Conservation (phyloP, 2,329 filamentous ascomycete genomes). For the Corinectria fuckeliana region DNA sequence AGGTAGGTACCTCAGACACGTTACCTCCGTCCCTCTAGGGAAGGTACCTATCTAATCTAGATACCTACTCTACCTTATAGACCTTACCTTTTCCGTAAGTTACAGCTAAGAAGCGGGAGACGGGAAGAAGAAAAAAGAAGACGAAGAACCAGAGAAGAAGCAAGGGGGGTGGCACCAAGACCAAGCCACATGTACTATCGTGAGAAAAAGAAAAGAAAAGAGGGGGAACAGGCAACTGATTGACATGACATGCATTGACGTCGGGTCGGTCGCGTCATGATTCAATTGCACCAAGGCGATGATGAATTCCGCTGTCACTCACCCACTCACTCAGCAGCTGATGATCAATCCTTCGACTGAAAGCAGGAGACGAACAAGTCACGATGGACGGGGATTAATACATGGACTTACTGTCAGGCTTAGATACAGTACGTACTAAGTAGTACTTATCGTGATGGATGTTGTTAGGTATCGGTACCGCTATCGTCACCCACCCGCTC, state of each 20-base stretch:
- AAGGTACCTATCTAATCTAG: no score
- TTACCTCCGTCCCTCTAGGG: not conserved
- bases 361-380: not conserved
- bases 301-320: no score
- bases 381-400: no score
- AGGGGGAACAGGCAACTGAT: not conserved
- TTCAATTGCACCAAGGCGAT: not conserved
- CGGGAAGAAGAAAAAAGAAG: not conserved
- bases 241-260: not conserved
- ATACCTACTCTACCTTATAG: no score
- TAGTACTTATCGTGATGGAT: no score
- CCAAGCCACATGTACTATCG: not conserved
- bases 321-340: not conserved
- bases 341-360: not conserved
- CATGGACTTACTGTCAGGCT: no score
- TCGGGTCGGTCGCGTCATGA: not conserved
- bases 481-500: not conserved
- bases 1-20: not conserved
- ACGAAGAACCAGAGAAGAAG: not conserved
- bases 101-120: not conserved
- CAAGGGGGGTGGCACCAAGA: no score
- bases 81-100: not conserved
- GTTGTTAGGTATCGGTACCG: constrained; percentile 2
- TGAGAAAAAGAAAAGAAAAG: not conserved
- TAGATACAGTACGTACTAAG: no score